phyloP scores from a whole-genome alignment of 2,329 filamentous ascomycete genomes.

The Scedosporium boydii region DNA sequence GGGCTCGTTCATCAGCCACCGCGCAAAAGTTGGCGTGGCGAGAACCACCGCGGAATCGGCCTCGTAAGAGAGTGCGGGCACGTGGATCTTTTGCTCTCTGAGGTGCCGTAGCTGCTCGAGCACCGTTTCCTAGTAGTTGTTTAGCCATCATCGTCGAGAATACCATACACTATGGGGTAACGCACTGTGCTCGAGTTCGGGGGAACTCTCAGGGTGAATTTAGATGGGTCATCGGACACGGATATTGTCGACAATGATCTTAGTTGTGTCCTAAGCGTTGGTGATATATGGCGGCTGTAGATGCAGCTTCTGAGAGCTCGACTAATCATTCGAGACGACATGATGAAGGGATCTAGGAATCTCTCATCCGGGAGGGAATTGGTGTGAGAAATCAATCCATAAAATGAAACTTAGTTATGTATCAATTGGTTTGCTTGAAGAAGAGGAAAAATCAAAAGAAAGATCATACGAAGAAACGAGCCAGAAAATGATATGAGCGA shows the following conservation, averaged over 20 bases:
- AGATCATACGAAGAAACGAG: too few relatives aligned
- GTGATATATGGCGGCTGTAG: background rate
- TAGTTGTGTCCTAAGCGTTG: background rate
- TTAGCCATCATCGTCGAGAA: background rate
- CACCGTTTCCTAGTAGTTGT: background rate
- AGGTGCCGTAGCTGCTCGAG: constrained; percentile 1
- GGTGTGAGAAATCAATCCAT: too few relatives aligned
- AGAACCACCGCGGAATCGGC: constrained; percentile 35
- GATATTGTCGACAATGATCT: background rate
- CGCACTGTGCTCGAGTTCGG: background rate
- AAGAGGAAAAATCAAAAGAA: too few relatives aligned
- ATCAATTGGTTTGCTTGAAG: too few relatives aligned
- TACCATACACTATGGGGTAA: background rate
- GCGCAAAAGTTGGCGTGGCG: constrained; percentile 37
- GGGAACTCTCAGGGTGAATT: background rate
- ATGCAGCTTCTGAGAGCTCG: background rate
- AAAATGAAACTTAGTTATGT: too few relatives aligned
- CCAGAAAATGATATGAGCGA: too few relatives aligned
- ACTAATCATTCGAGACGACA: background rate
- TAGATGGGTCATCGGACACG: constrained; percentile 1
- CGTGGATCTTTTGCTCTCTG: background rate
- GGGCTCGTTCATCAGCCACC: constrained; percentile 32
- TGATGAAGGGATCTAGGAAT: background rate
- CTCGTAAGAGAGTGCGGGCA: background rate
- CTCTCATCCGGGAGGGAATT: too few relatives aligned